These are phyloP conservation scores for Ephemerocybe angulata DNA, from an alignment of 768 basidiomycete species.

Conservation along the genomic window DNA sequence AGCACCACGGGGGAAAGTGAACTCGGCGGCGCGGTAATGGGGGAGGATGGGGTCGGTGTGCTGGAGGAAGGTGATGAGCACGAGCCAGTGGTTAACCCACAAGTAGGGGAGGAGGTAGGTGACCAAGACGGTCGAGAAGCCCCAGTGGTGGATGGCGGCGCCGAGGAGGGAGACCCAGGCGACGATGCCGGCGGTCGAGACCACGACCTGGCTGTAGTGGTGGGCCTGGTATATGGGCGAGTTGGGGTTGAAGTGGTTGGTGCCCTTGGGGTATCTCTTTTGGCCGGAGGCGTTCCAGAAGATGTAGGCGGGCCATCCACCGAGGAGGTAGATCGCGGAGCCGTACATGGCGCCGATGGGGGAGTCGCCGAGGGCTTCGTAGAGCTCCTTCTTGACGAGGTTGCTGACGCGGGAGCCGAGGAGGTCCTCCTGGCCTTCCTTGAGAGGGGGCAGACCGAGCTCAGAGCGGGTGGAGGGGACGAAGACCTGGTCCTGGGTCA, in stretches of 20 bases:
- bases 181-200: constrained; percentile 80
- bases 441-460: constrained; percentile 57
- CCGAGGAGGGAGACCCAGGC: constrained; percentile 63
- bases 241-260: constrained; percentile 81
- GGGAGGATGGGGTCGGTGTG: constrained; percentile 95
- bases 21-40: constrained; percentile 85
- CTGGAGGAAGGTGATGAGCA: constrained; percentile 95
- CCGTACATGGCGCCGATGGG: constrained; percentile 66
- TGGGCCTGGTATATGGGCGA: constrained; percentile 82
- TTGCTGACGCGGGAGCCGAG: constrained; percentile 61
- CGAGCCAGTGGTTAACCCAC: constrained; percentile 94
- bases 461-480: constrained; percentile 87
- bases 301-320: constrained; percentile 86
- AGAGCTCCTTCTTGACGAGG: constrained; percentile 67
- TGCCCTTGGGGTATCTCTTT: constrained; percentile 66
- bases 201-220: constrained; percentile 70
- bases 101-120: constrained; percentile 88
- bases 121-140: constrained; percentile 70
- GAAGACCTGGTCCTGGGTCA: constrained; percentile 95
- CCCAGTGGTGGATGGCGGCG: constrained; percentile 54
- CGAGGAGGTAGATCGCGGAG: constrained; percentile 58
- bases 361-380: constrained; percentile 88
- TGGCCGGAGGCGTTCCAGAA: constrained; percentile 85
- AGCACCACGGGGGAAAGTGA: constrained; percentile 93
- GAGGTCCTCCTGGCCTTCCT: constrained; percentile 64